Base-by-base conservation (phyloP, 768 basidiomycete species). In the Hydnum rufescens region DNA sequence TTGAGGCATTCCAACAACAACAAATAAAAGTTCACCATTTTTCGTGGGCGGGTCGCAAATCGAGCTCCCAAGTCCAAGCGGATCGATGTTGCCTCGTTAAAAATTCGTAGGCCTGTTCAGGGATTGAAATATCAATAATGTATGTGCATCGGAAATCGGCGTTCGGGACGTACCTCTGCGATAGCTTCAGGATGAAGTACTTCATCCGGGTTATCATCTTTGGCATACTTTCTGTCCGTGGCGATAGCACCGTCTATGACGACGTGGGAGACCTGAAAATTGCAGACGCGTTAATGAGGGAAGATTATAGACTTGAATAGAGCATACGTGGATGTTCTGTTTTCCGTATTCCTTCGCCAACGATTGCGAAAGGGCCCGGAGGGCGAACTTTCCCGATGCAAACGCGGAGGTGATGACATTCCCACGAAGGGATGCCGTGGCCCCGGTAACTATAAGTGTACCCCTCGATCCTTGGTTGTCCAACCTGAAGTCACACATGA, bases 271-370 rank as follows among this genome's bases (percentile, higher is more conserved):
- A 61, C 59, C 59, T 60, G 39, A 31, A 32, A 8, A 32, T 50
- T 50, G 8, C 44, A 47, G 26, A 8, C 26, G 44, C 8, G 44
- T 28, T 19, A 4, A 32, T 13, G 30, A 25, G 28, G 13, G 5
- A 18, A 5, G 23, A 23, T 22, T 18, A 51, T 13, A 4, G 16
- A 16, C 49, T 25, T 34, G 3, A 31, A 26, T 31, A 25, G 19
- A 26, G 6, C 16, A 44, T 19, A 78, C 82, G 63, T 84, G 81
- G 49, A 84, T 82, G 58, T 82, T 77, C 36, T 82, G 66, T 62
- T 76, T 76, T 25, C 76, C 75, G 59, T 81, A 83, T 59, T 83
- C 81, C 63, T 82, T 82, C 4, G 75, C 74, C 59, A 83, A 63
- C 57, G 80, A 80, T 65, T 84, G 82, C 0, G 74, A 73, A 44